Evolutionary conservation across 805 yeast genomes (phyloP).

Genomic region (Kuraishia floccosa): DNA sequence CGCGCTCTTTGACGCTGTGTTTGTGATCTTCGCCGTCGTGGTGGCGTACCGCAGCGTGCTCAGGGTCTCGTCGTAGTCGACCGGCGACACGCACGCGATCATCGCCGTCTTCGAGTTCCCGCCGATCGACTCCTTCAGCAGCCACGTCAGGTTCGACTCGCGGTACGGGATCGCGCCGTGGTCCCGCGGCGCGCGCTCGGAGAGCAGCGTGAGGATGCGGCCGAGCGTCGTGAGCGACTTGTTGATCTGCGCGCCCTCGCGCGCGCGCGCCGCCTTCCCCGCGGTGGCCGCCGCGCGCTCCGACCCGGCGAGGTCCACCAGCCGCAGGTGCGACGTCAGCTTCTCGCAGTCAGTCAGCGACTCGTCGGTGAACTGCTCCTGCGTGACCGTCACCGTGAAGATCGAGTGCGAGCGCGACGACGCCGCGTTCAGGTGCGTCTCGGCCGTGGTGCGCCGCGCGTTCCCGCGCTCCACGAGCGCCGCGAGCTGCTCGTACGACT

Average conservation of each 20-base stretch:
- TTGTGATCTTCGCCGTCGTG: slow-evolving; percentile 58
- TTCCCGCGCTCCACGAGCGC: slow-evolving; percentile 40
- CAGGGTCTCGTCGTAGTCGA: slow-evolving; percentile 66
- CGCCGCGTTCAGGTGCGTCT: slow-evolving; percentile 60
- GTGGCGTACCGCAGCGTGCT: slow-evolving; percentile 73
- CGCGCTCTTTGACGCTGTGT: slow-evolving; percentile 36
- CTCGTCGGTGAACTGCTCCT: slow-evolving; percentile 31
- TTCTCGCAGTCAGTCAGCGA: slow-evolving; percentile 30
- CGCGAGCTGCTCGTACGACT: slow-evolving; percentile 36
- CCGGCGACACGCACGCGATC: slow-evolving; percentile 78
- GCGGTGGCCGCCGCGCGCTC: slow-evolving; percentile 51
- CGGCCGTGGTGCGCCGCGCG: slow-evolving; percentile 49
- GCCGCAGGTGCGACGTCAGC: slow-evolving; percentile 42
- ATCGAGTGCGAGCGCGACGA: slow-evolving; percentile 81
- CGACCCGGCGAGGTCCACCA: slow-evolving; percentile 77
- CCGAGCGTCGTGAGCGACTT: slow-evolving; percentile 72
- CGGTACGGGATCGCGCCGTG: slow-evolving; percentile 47
- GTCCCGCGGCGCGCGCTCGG: slow-evolving; percentile 24
- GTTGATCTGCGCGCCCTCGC: slow-evolving; percentile 72
- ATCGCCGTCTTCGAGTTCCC: slow-evolving; percentile 81
- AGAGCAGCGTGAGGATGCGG: slow-evolving; percentile 39
- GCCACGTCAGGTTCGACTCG: slow-evolving; percentile 67
- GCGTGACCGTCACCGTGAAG: slow-evolving; percentile 49
- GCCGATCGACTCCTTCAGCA: slow-evolving; percentile 63
- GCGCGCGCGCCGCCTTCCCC: slow-evolving; percentile 24